Evolutionary conservation across 495 filamentous ascomycete genomes (phyloP), one percentile per base, ranked within the genome.

Genomic region (Neurospora sp.): DNA sequence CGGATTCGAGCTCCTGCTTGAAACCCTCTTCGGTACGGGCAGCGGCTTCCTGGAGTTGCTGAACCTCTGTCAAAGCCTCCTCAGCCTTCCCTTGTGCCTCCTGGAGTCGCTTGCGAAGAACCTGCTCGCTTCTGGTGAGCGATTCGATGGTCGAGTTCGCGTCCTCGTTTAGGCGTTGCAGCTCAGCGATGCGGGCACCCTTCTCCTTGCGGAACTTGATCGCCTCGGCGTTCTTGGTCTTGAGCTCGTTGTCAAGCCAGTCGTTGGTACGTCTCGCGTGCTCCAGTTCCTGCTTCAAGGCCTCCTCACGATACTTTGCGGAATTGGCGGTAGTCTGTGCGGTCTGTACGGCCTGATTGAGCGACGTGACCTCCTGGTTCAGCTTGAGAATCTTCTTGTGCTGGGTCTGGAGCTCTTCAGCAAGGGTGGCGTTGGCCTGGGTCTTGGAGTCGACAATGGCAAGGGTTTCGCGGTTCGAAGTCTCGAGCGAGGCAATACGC

Each of bases 201-300:
- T 98, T 98, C 79, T 99, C 96, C 77, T 97, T 98, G 72, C 96
- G 90, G 84, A 92, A 96, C 75, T 94, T 97, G 73, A 93, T 87
- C 66, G 92, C 89, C 77, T 98, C 96, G 39, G 88, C 88, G 62
- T 84, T 89, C 81, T 97, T 97, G 0, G 93, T 94, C 83, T 96
- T 94, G 31, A 98, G 85, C 81, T 98, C 96, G 31, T 85, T 88
- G 73, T 96, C 93, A 69, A 94, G 90, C 92, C 93, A 98, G 73
- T 98, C 96, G 74, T 93, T 94, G 83, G 92, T 96, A 74, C 89
- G 91, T 78, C 93, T 93, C 17, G 94, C 88, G 31, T 93, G 84
- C 34, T 96, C 93, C 71, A 98, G 83, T 80, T 98, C 94, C 78
- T 97, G 94, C 79, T 95, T 90, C 28, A 97, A 85, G 48, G 86